Conservation (phyloP, 176 grass and related monocot genomes). For the Microstegium vimineum region DNA sequence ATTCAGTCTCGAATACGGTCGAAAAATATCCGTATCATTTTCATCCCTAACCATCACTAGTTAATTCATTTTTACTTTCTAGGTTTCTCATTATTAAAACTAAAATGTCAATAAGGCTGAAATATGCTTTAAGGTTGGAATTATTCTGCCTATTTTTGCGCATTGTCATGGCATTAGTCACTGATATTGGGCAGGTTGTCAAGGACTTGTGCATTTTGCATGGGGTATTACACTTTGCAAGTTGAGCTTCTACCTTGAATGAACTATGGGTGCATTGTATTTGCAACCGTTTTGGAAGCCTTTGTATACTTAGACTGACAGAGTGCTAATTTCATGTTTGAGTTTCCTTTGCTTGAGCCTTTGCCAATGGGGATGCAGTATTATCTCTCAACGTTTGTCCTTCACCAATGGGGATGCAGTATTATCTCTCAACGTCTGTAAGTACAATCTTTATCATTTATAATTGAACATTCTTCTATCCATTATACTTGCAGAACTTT, state of each 20-base stretch:
- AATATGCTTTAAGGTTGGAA: conserved; percentile 9
- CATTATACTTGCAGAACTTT: conserved; percentile 60
- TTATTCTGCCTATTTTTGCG: neutral
- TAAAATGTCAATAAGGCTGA: neutral
- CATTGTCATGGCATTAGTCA: neutral
- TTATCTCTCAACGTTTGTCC: neutral
- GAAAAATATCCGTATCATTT: no score
- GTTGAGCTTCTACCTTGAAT: neutral
- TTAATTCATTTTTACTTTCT: conserved; percentile 2
- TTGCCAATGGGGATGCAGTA: neutral
- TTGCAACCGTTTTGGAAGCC: neutral
- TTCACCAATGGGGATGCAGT: neutral
- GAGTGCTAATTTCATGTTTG: neutral
- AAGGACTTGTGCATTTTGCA: neutral
- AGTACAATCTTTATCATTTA: neutral
- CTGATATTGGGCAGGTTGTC: neutral
- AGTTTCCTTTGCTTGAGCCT: neutral
- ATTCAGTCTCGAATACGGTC: no score
- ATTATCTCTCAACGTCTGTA: conserved; percentile 9
- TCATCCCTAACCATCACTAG: neutral
- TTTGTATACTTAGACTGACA: conserved; percentile 6
- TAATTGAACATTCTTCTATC: conserved; percentile 6
- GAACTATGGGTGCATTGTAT: neutral
- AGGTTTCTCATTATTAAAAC: conserved; percentile 16
- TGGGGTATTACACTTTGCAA: neutral